Evolutionary conservation across 768 basidiomycete species (phyloP).

Genomic region (Wakefieldia striispora): DNA sequence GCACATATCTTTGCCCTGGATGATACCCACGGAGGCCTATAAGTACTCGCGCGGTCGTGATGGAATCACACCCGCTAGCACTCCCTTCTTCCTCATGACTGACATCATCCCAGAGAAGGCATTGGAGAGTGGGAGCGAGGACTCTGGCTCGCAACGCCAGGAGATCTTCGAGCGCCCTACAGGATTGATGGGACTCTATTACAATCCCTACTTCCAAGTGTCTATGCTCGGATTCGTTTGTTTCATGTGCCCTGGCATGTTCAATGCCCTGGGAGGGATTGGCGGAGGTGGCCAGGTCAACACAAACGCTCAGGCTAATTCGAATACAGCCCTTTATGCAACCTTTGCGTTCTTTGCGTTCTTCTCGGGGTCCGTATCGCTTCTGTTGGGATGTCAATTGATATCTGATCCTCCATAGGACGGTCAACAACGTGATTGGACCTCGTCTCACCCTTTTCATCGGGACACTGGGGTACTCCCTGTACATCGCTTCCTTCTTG

Average conservation of each 20-base stretch:
- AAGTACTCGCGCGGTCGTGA: constrained; percentile 9
- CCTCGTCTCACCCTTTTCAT: constrained; percentile 67
- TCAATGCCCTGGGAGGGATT: constrained; percentile 77
- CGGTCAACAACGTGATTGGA: constrained; percentile 81
- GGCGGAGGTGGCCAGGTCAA: constrained; percentile 78
- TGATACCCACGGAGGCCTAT: constrained; percentile 5
- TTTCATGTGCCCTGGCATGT: constrained; percentile 66
- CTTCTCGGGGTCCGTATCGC: constrained; percentile 60
- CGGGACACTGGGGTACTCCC: constrained; percentile 71
- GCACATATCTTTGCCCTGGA: not conserved
- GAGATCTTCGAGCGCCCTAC: constrained; percentile 45
- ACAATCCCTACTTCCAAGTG: constrained; percentile 46
- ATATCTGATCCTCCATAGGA: constrained; percentile 37
- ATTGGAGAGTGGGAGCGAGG: constrained; percentile 27
- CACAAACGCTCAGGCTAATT: constrained; percentile 62
- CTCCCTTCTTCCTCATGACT: constrained; percentile 10
- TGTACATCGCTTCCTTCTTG: constrained; percentile 76
- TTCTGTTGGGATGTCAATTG: not conserved
- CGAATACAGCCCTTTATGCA: constrained; percentile 66
- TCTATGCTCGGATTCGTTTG: constrained; percentile 63
- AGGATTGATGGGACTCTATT: constrained; percentile 56
- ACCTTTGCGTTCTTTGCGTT: constrained; percentile 61
- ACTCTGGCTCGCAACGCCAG: constrained; percentile 25
- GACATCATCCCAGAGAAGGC: constrained; percentile 18
- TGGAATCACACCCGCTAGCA: not conserved